A percentile compares a stretch with the other conserved stretches of the same genome.
These are phyloP conservation scores for Starmera pachycereana DNA, from an alignment of 805 yeast genomes.

Conservation along the genomic window DNA sequence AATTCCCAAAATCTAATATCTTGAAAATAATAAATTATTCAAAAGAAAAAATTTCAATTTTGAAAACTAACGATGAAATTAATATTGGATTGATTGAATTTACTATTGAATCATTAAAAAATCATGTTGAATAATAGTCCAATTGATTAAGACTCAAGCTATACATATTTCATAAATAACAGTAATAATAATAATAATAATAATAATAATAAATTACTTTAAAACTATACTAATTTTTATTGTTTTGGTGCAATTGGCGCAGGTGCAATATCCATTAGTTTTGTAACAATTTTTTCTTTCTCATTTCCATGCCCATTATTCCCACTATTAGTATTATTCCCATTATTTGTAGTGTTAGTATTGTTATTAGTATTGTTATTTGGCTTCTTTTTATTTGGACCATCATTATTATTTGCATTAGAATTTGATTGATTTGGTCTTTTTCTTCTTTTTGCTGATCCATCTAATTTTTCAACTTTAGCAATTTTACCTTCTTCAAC, in stretches of 20 bases:
- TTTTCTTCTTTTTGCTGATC: constrained; percentile 29
- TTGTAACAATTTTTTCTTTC: too few relatives aligned
- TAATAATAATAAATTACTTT: too few relatives aligned
- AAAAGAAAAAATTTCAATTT: constrained; percentile 10
- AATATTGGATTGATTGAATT: constrained; percentile 17
- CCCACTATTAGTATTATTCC: background rate
- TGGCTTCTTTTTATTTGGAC: background rate
- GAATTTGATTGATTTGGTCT: constrained; percentile 12
- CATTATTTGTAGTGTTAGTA: background rate
- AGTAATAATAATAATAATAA: too few relatives aligned
- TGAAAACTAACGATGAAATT: background rate
- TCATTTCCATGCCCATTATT: too few relatives aligned
- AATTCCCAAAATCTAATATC: constrained; percentile 21
- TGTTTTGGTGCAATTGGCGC: background rate
- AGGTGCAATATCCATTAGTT: background rate
- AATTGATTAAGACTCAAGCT: too few relatives aligned
- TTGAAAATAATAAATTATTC: constrained; percentile 20
- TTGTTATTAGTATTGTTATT: background rate
- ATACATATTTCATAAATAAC: too few relatives aligned
- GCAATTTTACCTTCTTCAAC: constrained; percentile 48
- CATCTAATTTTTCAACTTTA: constrained; percentile 35
- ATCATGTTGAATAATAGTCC: background rate
- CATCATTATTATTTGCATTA: background rate
- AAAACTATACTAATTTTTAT: background rate
- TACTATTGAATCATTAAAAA: constrained; percentile 13